phyloP scores from a whole-genome alignment of 805 yeast species.

The Barnettozyma californica region DNA sequence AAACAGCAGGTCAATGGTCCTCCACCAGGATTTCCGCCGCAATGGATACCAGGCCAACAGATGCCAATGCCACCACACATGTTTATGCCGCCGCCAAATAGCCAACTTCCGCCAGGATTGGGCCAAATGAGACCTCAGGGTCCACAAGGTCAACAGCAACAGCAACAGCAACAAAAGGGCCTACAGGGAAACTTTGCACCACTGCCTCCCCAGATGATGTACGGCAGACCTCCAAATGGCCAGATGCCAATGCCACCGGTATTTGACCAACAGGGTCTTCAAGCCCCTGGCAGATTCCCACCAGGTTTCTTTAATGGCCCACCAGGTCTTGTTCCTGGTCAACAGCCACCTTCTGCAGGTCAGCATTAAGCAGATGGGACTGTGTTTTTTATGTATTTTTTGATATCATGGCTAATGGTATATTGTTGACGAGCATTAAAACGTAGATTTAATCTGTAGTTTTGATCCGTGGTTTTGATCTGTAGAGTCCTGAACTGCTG shows the following conservation, averaged over 20 bases:
- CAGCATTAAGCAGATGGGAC: neutral
- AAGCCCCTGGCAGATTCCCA: constrained; percentile 16
- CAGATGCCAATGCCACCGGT: constrained; percentile 11
- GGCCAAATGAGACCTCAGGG: constrained; percentile 15
- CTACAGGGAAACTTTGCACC: constrained; percentile 11
- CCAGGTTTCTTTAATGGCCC: constrained; percentile 23
- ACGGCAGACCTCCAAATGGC: constrained; percentile 9
- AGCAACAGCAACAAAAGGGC: constrained; percentile 10
- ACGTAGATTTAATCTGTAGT: no score
- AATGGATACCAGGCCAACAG: constrained; percentile 12
- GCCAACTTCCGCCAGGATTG: constrained; percentile 19
- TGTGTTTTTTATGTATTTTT: neutral
- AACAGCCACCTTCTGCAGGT: neutral
- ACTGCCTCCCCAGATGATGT: constrained; percentile 3
- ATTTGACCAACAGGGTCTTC: constrained; percentile 8
- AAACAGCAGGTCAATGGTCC: constrained; percentile 13
- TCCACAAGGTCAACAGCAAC: constrained; percentile 8
- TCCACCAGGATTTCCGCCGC: constrained; percentile 18
- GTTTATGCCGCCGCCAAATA: neutral
- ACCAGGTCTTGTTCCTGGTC: constrained; percentile 12
- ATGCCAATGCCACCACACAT: constrained; percentile 9
- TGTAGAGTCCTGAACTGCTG: no score
- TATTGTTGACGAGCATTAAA: no score
- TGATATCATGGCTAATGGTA: no score
- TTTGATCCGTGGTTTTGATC: no score